A percentile compares a stretch with the other conserved stretches of the same genome.
Evolutionary conservation across 345 rosid species (phyloP).

Genomic region (Citrus hindsii): DNA sequence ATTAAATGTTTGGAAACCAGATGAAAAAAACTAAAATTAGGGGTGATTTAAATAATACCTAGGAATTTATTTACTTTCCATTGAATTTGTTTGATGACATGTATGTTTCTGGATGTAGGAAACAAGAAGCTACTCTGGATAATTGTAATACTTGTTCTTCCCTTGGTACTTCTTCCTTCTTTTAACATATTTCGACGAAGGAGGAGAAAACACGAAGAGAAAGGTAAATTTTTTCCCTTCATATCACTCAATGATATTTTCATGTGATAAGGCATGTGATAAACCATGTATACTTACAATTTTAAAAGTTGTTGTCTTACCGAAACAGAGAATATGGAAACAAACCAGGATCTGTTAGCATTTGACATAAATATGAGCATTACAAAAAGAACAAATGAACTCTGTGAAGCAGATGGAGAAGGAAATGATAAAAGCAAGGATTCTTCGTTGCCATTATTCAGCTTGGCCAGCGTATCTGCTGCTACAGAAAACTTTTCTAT

Average conservation of each 20-base stretch:
- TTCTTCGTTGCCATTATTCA: conserved; percentile 18
- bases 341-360: conserved; percentile 12
- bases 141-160: not conserved
- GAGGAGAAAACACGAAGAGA: conserved; percentile 2
- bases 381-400: not conserved
- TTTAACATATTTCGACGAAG: not conserved
- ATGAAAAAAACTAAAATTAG: too few species aligned
- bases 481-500: conserved; percentile 26
- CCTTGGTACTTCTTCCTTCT: not conserved
- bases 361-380: conserved; percentile 14
- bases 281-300: not conserved
- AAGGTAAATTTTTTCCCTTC: not conserved
- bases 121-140: not conserved
- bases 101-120: not conserved
- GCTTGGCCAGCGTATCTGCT: conserved; percentile 14
- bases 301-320: too few species aligned
- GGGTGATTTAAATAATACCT: not conserved
- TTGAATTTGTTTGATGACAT: not conserved
- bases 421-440: not conserved
- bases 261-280: not conserved
- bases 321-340: not conserved
- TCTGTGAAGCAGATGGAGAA: not conserved
- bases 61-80: not conserved
- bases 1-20: not conserved
- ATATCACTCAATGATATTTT: not conserved